phyloP scores from a whole-genome alignment of 2,329 filamentous ascomycete species.

The Colletotrichum ledebouriae region DNA sequence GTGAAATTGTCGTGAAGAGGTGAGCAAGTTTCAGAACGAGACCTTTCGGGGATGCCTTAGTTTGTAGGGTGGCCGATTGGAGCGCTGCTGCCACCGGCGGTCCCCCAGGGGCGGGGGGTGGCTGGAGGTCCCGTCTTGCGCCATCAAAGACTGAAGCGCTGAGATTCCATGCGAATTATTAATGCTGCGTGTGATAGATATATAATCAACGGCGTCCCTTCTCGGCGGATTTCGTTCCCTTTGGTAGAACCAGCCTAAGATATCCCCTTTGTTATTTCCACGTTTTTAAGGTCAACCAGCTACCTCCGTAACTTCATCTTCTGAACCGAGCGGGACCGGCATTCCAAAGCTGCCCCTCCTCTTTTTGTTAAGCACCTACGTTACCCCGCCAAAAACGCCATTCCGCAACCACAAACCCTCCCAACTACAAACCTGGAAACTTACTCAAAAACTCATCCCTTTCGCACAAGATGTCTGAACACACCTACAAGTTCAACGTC shows the following conservation, averaged over 20 bases:
- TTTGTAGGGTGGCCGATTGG: conserved; percentile 19
- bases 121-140: conserved; percentile 31
- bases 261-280: conserved; percentile 16
- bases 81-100: conserved; percentile 8
- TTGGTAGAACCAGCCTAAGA: not conserved
- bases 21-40: conserved; percentile 44
- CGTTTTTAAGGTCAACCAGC: too few relatives aligned
- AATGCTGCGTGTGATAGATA: conserved; percentile 33
- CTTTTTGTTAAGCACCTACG: conserved; percentile 12
- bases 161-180: conserved; percentile 31
- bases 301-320: too few relatives aligned
- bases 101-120: not conserved
- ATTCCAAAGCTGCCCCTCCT: conserved; percentile 33
- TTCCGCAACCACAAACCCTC: conserved; percentile 21
- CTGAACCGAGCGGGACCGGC: too few relatives aligned
- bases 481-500: conserved; percentile 96
- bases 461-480: conserved; percentile 74
- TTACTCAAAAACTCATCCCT: conserved; percentile 27
- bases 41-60: conserved; percentile 25
- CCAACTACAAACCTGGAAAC: conserved; percentile 19
- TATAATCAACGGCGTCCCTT: conserved; percentile 27
- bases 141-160: conserved; percentile 30
- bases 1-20: conserved; percentile 1
- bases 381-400: conserved; percentile 42
- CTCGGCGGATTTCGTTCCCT: too few relatives aligned